These are phyloP conservation scores for Ambrosia artemisiifolia DNA, from an alignment of 129 eudicot genomes.

Conservation along the genomic window DNA sequence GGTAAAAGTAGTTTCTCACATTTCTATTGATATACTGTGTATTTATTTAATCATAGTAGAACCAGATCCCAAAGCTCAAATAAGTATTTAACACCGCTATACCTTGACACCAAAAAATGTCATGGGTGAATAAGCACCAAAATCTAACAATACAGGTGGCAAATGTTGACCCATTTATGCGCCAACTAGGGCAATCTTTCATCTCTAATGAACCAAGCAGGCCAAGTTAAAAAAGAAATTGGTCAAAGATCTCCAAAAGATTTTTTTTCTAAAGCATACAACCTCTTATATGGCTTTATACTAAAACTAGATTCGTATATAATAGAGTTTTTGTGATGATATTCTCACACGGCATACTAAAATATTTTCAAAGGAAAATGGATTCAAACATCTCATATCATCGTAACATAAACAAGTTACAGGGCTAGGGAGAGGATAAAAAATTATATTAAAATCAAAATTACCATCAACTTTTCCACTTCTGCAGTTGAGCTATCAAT, in stretches of 20 bases:
- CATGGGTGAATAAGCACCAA: neutral
- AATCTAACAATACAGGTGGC: neutral
- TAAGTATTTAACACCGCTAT: neutral
- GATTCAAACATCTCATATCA: neutral
- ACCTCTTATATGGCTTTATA: neutral
- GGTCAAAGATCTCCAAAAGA: neutral
- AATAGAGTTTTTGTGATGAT: neutral
- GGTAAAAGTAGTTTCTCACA: neutral
- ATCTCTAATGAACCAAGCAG: neutral
- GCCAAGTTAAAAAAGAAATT: neutral
- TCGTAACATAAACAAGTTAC: constrained; percentile 1
- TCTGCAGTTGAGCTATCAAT: constrained; percentile 61
- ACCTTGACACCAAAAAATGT: neutral
- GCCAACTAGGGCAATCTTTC: neutral
- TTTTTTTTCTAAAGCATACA: neutral
- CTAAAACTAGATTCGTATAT: neutral
- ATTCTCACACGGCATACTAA: neutral
- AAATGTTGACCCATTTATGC: neutral
- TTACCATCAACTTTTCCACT: constrained; percentile 76
- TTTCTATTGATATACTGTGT: neutral
- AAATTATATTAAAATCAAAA: constrained; percentile 14
- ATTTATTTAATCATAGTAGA: neutral
- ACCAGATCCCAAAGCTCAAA: neutral
- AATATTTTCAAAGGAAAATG: neutral
- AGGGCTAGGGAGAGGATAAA: neutral